These are phyloP conservation scores for Obba rivulosa DNA, from an alignment of 768 basidiomycete species.

Conservation along the genomic window DNA sequence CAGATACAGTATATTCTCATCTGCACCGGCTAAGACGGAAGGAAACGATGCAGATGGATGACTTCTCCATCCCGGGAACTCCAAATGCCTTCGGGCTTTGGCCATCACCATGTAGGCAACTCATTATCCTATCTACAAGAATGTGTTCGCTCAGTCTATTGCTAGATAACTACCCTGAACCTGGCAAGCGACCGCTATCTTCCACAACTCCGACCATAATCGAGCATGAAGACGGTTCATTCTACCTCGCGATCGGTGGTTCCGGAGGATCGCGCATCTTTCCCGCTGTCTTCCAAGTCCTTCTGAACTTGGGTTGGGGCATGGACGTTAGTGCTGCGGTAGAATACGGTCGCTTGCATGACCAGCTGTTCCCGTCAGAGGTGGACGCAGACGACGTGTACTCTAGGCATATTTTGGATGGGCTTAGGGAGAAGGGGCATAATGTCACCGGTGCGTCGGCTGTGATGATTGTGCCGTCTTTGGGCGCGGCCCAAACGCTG, in stretches of 20 bases:
- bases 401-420: conserved; percentile 49
- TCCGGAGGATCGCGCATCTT: conserved; percentile 89
- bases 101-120: conserved; percentile 69
- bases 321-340: conserved; percentile 75
- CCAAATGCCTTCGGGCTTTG: conserved; percentile 80
- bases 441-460: conserved; percentile 51
- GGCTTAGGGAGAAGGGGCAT: conserved; percentile 60
- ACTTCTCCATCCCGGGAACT: conserved; percentile 83
- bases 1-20: neutral
- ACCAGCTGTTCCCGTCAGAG: conserved; percentile 70
- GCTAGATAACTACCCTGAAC: conserved; percentile 81
- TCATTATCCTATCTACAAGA: neutral
- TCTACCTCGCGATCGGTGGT: conserved; percentile 74
- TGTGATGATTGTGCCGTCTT: neutral
- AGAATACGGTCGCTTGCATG: conserved; percentile 80
- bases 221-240: conserved; percentile 66
- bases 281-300: conserved; percentile 67
- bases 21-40: neutral
- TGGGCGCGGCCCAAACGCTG: neutral
- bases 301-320: conserved; percentile 79
- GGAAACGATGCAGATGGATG: conserved; percentile 59
- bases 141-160: neutral
- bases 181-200: conserved; percentile 86
- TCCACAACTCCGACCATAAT: conserved; percentile 80
- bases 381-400: conserved; percentile 62